A percentile compares a stretch with the other conserved stretches of the same genome.
phyloP scores from a whole-genome alignment of 371 early-diverging fungal genomes.

The Mucor mucedo region DNA sequence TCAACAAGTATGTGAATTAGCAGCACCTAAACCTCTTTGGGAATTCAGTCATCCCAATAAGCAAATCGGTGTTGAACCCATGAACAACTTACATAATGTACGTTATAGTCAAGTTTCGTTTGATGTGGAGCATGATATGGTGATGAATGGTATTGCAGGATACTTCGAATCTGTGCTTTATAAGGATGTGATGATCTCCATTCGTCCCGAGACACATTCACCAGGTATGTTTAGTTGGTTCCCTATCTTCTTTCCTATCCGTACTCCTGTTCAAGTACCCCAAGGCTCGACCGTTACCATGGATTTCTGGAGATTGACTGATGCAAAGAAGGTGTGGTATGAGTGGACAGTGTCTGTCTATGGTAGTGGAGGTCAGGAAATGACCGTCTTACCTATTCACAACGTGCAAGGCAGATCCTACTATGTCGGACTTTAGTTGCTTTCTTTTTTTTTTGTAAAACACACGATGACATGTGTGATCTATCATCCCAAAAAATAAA shows the following conservation, averaged over 20 bases:
- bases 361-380: constrained; percentile 29
- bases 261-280: constrained; percentile 73
- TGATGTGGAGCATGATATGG: constrained; percentile 54
- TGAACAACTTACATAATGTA: constrained; percentile 76
- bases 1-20: constrained; percentile 70
- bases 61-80: constrained; percentile 39
- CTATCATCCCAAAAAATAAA: no score
- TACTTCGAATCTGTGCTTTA: constrained; percentile 93
- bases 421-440: constrained; percentile 55
- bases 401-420: constrained; percentile 63
- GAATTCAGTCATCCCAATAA: constrained; percentile 81
- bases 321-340: constrained; percentile 88
- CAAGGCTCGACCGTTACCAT: constrained; percentile 61
- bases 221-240: constrained; percentile 97
- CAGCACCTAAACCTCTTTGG: constrained; percentile 78
- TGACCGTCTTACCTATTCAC: constrained; percentile 48
- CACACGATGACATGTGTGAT: no score
- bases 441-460: no score
- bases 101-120: constrained; percentile 66
- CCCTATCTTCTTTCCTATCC: constrained; percentile 92
- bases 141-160: constrained; percentile 93
- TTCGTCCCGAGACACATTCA: constrained; percentile 84
- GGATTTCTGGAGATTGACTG: constrained; percentile 87
- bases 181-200: constrained; percentile 83
- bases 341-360: constrained; percentile 80